A percentile compares a stretch with the other conserved stretches of the same genome.
Evolutionary conservation across 805 yeast species (phyloP).

Genomic region (Pichia heedii): DNA sequence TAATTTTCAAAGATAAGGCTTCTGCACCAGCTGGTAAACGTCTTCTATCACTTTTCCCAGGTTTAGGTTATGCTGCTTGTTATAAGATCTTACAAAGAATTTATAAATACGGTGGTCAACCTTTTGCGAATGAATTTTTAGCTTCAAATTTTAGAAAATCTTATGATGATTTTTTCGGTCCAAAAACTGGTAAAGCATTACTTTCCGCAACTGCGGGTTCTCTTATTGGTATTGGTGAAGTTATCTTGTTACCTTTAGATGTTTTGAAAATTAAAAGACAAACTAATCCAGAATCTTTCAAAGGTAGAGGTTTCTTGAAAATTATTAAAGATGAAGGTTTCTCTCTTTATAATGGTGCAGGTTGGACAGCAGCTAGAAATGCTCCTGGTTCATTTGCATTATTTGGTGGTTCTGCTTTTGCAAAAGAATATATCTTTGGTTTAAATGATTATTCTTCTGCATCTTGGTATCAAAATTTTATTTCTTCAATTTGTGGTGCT

Average conservation of each 20-base stretch:
- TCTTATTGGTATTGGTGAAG: conserved; percentile 94
- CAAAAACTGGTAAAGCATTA: conserved; percentile 94
- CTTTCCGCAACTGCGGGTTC: conserved; percentile 98
- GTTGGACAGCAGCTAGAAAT: conserved; percentile 99
- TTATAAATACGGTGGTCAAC: conserved; percentile 98
- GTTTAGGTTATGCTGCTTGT: conserved; percentile 96
- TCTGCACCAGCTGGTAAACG: conserved; percentile 60
- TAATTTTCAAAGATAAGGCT: conserved; percentile 80
- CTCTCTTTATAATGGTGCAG: conserved; percentile 96
- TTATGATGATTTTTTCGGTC: conserved; percentile 75
- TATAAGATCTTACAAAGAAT: conserved; percentile 96
- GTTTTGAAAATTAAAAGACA: conserved; percentile 97
- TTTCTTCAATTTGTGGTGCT: conserved; percentile 94
- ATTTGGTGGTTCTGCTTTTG: conserved; percentile 98
- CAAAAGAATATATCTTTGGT: conserved; percentile 90
- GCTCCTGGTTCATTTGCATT: conserved; percentile 98
- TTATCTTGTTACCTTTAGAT: conserved; percentile 88
- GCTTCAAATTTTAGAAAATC: conserved; percentile 59
- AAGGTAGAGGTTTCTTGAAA: conserved; percentile 91
- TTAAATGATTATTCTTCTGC: conserved; percentile 82
- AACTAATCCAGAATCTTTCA: conserved; percentile 99
- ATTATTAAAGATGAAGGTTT: conserved; percentile 87
- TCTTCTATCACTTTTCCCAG: conserved; percentile 84
- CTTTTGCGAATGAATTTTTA: conserved; percentile 91
- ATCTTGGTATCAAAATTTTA: conserved; percentile 90